These are phyloP conservation scores for Tubosaeta brunneosetosa DNA, from an alignment of 768 basidiomycete genomes.

Conservation along the genomic window DNA sequence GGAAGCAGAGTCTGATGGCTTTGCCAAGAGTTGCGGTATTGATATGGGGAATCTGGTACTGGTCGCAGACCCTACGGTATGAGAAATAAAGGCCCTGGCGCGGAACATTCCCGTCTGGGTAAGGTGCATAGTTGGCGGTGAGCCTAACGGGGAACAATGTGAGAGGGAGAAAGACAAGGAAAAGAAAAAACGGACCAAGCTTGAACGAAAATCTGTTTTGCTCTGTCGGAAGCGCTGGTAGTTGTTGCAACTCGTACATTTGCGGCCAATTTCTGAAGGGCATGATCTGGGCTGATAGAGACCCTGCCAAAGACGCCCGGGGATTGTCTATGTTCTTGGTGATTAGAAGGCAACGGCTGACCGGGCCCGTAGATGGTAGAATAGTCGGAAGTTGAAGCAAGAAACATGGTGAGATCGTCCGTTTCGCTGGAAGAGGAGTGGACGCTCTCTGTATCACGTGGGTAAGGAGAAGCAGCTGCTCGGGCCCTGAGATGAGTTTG, in stretches of 20 bases:
- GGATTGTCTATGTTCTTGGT: constrained; percentile 51
- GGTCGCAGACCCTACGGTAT: constrained; percentile 85
- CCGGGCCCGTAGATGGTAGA: constrained; percentile 56
- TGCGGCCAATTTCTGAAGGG: constrained; percentile 79
- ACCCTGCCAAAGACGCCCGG: constrained; percentile 74
- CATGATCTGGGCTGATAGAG: constrained; percentile 71
- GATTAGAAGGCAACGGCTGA: constrained; percentile 37
- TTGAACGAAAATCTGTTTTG: constrained; percentile 90
- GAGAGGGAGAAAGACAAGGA: constrained; percentile 16
- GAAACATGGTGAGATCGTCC: constrained; percentile 81
- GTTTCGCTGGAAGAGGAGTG: constrained; percentile 86
- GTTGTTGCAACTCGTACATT: constrained; percentile 87
- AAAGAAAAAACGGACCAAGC: constrained; percentile 61
- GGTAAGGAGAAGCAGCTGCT: constrained; percentile 78
- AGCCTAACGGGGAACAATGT: constrained; percentile 50
- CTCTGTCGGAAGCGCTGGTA: constrained; percentile 85
- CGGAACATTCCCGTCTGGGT: constrained; percentile 89
- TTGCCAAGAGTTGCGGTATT: constrained; percentile 95
- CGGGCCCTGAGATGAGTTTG: constrained; percentile 76
- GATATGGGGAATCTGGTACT: constrained; percentile 90
- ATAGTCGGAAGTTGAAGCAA: constrained; percentile 58
- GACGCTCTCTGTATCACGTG: constrained; percentile 79
- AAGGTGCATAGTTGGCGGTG: constrained; percentile 84
- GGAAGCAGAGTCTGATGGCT: constrained; percentile 89
- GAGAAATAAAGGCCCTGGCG: constrained; percentile 93